phyloP scores from a whole-genome alignment of 169 alveolate species.

The Eimeria praecox region DNA sequence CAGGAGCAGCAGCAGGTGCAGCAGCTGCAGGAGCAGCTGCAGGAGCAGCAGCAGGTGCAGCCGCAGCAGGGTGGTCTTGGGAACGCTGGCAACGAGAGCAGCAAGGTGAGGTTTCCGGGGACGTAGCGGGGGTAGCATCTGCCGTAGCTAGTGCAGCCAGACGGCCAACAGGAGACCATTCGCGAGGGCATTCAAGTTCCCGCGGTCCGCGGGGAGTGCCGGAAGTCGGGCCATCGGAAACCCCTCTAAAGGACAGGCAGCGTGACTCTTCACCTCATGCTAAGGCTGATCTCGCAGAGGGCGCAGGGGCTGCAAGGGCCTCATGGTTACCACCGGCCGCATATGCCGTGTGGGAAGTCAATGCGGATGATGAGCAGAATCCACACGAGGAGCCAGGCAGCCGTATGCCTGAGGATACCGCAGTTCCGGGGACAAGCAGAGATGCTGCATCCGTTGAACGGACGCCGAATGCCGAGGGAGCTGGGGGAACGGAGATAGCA shows the following conservation, averaged over 20 bases:
- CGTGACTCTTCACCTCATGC: too few species aligned
- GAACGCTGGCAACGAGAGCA: neutral
- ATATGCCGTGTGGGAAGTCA: neutral
- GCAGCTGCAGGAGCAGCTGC: neutral
- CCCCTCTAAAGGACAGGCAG: too few species aligned
- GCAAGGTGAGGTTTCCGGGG: neutral
- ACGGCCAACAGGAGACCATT: too few species aligned
- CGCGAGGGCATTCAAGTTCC: too few species aligned
- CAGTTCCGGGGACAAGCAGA: neutral
- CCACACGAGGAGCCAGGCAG: neutral
- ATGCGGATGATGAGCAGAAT: neutral
- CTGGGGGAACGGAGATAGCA: neutral
- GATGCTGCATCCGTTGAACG: neutral
- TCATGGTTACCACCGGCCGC: too few species aligned
- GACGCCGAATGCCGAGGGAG: neutral
- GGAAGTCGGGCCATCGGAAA: too few species aligned
- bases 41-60: neutral
- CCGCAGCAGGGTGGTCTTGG: neutral
- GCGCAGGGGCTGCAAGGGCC: too few species aligned
- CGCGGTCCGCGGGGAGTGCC: too few species aligned
- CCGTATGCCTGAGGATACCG: neutral
- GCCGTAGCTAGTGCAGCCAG: neutral
- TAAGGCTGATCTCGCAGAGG: too few species aligned
- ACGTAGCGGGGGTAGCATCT: neutral
- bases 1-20: neutral